Evolutionary conservation across 805 yeast genomes (phyloP).

Genomic region (Pichia paraexigua): DNA sequence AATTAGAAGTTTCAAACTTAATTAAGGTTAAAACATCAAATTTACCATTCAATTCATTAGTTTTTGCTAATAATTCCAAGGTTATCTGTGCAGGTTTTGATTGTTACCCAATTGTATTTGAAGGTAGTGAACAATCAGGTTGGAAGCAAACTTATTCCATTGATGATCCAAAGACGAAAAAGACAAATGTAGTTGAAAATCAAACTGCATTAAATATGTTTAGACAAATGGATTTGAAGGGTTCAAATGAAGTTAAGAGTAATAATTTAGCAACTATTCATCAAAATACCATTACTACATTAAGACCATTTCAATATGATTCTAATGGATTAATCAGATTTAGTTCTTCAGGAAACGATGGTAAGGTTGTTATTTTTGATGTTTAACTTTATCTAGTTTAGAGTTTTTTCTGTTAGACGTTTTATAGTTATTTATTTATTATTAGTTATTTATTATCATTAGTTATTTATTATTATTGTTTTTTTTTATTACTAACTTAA

Average conservation of each 20-base stretch:
- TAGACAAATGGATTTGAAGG: constrained; percentile 91
- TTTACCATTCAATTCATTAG: constrained; percentile 72
- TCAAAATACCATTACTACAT: constrained; percentile 77
- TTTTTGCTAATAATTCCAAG: constrained; percentile 59
- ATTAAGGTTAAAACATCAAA: constrained; percentile 53
- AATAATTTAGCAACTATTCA: constrained; percentile 66
- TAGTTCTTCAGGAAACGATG: constrained; percentile 82
- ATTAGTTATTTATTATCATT: no score
- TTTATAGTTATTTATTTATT: not conserved
- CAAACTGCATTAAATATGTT: constrained; percentile 87
- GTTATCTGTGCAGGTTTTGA: constrained; percentile 87
- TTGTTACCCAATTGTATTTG: constrained; percentile 81
- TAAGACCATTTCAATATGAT: constrained; percentile 44
- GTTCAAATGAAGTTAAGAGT: constrained; percentile 46
- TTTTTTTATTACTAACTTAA: not conserved
- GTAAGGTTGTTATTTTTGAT: constrained; percentile 75
- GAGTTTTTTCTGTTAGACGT: no score
- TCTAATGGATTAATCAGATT: constrained; percentile 44
- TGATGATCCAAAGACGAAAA: constrained; percentile 46
- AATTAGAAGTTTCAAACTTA: constrained; percentile 49
- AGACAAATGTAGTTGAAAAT: constrained; percentile 49
- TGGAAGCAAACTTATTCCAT: constrained; percentile 48
- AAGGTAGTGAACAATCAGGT: constrained; percentile 57
- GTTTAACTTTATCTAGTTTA: no score
- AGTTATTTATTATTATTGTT: not conserved